phyloP scores from a whole-genome alignment of 176 grass and related monocot genomes.

The Pharus latifolius region DNA sequence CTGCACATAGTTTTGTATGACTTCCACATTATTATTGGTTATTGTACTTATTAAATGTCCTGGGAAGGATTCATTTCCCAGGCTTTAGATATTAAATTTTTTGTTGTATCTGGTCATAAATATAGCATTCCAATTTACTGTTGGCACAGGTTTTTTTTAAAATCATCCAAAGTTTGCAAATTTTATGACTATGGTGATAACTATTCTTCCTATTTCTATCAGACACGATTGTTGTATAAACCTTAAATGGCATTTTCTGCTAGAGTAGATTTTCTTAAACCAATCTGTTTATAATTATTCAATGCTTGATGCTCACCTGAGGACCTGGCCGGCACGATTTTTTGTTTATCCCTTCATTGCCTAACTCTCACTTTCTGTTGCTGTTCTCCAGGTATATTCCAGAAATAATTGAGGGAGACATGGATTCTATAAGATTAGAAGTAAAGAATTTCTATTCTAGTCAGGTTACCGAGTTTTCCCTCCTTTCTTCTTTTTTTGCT shows the following conservation, averaged over 20 bases:
- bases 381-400: constrained; percentile 45
- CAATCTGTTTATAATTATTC: not conserved
- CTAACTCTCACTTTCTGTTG: not conserved
- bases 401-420: constrained; percentile 59
- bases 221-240: no score
- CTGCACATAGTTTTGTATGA: no score
- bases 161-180: no score
- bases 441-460: constrained; percentile 55
- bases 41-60: no score
- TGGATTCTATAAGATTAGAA: constrained; percentile 76
- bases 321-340: not conserved
- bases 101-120: no score
- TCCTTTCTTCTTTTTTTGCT: not conserved
- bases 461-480: constrained; percentile 4
- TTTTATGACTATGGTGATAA: no score
- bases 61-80: no score
- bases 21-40: no score
- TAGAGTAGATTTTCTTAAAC: not conserved
- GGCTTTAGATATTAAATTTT: no score
- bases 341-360: not conserved
- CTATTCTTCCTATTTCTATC: no score
- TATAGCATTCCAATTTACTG: no score
- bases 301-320: not conserved
- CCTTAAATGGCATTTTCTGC: not conserved
- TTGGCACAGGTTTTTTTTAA: no score